Evolutionary conservation across 163 green algal genomes (phyloP).

Genomic region (Trebouxia gelatinosa): DNA sequence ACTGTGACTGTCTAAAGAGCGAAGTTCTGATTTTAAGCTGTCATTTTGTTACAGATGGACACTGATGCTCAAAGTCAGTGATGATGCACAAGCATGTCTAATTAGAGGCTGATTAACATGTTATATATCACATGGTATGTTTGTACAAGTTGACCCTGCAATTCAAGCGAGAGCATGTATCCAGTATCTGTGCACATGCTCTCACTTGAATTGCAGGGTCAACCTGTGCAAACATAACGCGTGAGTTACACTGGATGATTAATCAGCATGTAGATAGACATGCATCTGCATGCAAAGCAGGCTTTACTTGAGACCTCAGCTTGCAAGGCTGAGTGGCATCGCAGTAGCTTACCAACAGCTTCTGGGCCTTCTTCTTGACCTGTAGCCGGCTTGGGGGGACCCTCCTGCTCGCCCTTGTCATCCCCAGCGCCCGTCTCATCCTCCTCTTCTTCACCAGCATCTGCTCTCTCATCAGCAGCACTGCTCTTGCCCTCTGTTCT

Average conservation of each 20-base stretch:
- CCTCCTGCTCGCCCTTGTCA: background rate
- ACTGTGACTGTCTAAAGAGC: no score
- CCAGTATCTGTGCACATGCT: background rate
- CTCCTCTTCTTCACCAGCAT: background rate
- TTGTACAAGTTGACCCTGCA: no score
- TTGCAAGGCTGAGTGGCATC: background rate
- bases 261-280: no score
- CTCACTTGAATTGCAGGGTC: background rate
- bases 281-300: no score
- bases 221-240: background rate
- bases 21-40: no score
- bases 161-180: background rate
- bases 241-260: no score
- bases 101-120: no score
- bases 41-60: no score
- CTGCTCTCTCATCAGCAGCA: background rate
- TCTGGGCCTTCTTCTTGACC: slow-evolving; percentile 7
- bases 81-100: no score
- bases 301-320: background rate
- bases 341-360: background rate
- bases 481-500: background rate
- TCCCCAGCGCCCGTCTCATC: background rate
- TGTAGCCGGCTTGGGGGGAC: background rate
- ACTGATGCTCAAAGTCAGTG: no score
- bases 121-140: no score